A percentile compares a stretch with the other conserved stretches of the same genome.
These are phyloP conservation scores for Coemansia sp. DNA, from an alignment of 192 early-diverging fungal species.

Conservation along the genomic window DNA sequence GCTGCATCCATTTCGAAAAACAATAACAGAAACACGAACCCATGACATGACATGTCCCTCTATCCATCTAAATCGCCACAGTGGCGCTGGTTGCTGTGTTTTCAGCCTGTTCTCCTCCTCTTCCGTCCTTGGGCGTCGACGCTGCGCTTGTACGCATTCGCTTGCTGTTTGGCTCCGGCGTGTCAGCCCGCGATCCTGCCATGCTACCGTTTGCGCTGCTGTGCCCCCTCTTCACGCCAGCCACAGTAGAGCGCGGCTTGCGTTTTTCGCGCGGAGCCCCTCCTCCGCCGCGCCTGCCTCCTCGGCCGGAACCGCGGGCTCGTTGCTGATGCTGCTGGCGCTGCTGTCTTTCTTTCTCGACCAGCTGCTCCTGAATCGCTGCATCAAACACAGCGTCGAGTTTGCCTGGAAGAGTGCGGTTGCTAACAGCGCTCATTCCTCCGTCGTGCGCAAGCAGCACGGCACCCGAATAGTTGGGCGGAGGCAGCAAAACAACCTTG, in stretches of 20 bases:
- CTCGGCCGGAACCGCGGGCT: slow-evolving; percentile 32
- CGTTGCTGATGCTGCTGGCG: slow-evolving; percentile 16
- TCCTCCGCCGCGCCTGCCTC: slow-evolving; percentile 33
- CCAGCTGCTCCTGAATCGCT: slow-evolving; percentile 32
- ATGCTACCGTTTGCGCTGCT: slow-evolving; percentile 14
- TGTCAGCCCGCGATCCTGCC: slow-evolving; percentile 31
- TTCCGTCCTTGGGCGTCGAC: slow-evolving; percentile 16
- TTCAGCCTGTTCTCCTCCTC: slow-evolving; percentile 8
- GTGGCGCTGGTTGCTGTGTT: slow-evolving; percentile 4
- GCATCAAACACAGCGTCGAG: slow-evolving; percentile 24
- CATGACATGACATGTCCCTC: not conserved
- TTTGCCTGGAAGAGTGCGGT: not conserved
- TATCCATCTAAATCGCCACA: slow-evolving; percentile 10
- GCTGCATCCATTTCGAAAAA: not conserved
- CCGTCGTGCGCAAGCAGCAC: not conserved
- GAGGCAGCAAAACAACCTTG: slow-evolving; percentile 37
- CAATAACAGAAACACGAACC: not conserved
- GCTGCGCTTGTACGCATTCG: slow-evolving; percentile 22
- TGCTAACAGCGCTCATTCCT: slow-evolving; percentile 9
- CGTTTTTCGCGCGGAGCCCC: slow-evolving; percentile 40
- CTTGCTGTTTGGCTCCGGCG: slow-evolving; percentile 36
- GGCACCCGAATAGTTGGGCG: slow-evolving; percentile 14
- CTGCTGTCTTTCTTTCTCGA: slow-evolving; percentile 21
- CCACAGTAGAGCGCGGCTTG: slow-evolving; percentile 30
- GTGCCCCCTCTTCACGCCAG: slow-evolving; percentile 16